Evolutionary conservation across 352 stramenopile genomes (phyloP).

Genomic region (Phytopythium vexans): DNA sequence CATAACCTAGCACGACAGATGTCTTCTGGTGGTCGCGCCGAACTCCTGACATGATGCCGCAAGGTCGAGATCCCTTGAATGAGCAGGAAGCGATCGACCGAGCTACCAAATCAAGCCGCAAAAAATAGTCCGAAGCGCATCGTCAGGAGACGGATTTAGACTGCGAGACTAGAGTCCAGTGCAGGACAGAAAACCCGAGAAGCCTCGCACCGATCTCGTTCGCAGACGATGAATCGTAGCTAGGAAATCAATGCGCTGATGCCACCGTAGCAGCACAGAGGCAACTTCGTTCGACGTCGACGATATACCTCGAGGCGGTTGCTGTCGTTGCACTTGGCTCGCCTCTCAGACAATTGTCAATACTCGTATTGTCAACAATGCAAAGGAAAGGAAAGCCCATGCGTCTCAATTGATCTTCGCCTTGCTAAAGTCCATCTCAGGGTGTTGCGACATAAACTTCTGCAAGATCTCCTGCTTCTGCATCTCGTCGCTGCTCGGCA

Average conservation of each 20-base stretch:
- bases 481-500: slow-evolving; percentile 97
- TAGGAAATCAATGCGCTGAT: too few relatives aligned
- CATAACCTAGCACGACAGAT: slow-evolving; percentile 62
- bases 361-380: background rate
- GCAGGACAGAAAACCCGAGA: too few relatives aligned
- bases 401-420: slow-evolving; percentile 93
- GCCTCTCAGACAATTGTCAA: background rate
- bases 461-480: slow-evolving; percentile 98
- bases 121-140: too few relatives aligned
- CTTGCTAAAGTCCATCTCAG: slow-evolving; percentile 99
- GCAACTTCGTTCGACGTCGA: too few relatives aligned
- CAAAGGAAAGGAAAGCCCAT: background rate
- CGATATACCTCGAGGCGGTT: too few relatives aligned
- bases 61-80: background rate
- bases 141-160: too few relatives aligned
- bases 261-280: too few relatives aligned
- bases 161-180: too few relatives aligned
- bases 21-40: slow-evolving; percentile 42
- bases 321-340: background rate
- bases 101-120: too few relatives aligned
- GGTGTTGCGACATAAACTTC: slow-evolving; percentile 99
- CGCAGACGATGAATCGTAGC: too few relatives aligned
- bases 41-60: slow-evolving; percentile 13
- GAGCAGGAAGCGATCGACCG: too few relatives aligned
- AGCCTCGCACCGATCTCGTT: too few relatives aligned